phyloP scores from a whole-genome alignment of 2,329 filamentous ascomycete genomes.

The Raffaelea ambrosiae region DNA sequence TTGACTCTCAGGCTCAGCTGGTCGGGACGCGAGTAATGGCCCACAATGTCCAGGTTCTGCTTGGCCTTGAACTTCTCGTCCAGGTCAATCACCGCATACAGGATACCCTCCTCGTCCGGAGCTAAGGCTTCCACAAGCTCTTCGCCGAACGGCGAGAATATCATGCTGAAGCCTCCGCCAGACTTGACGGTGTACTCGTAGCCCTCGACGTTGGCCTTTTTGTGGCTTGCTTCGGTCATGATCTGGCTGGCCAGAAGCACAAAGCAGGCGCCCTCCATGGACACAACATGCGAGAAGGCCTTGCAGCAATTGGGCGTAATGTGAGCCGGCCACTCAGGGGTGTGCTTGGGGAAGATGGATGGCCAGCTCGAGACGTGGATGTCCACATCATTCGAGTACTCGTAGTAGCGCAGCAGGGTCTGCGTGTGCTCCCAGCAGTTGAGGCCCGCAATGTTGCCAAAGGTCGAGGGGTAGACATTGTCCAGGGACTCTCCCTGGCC shows the following conservation, averaged over 20 bases:
- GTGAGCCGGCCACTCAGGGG: constrained; percentile 19
- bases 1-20: constrained; percentile 35
- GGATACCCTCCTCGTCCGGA: constrained; percentile 17
- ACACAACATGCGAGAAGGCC: constrained; percentile 37
- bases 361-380: constrained; percentile 44
- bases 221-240: constrained; percentile 33
- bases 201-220: constrained; percentile 26
- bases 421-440: constrained; percentile 44
- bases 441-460: constrained; percentile 33
- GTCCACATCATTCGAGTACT: constrained; percentile 30
- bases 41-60: constrained; percentile 34
- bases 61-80: constrained; percentile 26
- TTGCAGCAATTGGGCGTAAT: constrained; percentile 27
- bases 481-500: constrained; percentile 28
- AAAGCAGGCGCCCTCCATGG: constrained; percentile 46
- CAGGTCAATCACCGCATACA: constrained; percentile 29
- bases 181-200: constrained; percentile 8
- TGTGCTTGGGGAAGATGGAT: constrained; percentile 13
- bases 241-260: constrained; percentile 45
- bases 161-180: constrained; percentile 15
- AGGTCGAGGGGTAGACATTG: constrained; percentile 28
- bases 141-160: constrained; percentile 15
- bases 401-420: constrained; percentile 40
- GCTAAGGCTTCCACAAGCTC: constrained; percentile 11
- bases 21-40: constrained; percentile 43